Percentiles rank a stretch among this genome's conserved stretches.
phyloP scores from a whole-genome alignment of 306 rosid species.

The Hippophae rhamnoides region DNA sequence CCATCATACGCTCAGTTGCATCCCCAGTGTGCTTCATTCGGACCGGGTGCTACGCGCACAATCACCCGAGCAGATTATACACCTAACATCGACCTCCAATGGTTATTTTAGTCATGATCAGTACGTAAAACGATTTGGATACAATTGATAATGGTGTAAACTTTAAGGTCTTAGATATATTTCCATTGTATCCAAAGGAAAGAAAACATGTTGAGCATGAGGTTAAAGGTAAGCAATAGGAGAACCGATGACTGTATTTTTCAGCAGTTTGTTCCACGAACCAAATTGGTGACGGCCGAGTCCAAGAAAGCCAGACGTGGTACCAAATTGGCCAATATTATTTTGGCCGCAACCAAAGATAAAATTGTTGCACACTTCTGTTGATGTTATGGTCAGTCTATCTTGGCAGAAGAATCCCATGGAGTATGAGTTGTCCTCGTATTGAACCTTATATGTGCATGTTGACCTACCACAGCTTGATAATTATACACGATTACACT shows the following conservation, averaged over 20 bases:
- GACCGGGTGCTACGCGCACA: too few species aligned
- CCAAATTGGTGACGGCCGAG: slow-evolving; percentile 58
- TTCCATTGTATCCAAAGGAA: slow-evolving; percentile 12
- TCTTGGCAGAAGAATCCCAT: slow-evolving; percentile 46
- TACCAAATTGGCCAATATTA: slow-evolving; percentile 48
- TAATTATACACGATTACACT: too few species aligned
- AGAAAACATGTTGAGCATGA: slow-evolving; percentile 42
- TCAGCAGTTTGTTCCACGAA: slow-evolving; percentile 45
- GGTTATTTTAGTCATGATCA: too few species aligned
- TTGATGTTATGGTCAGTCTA: slow-evolving; percentile 22
- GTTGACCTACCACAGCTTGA: slow-evolving; percentile 3
- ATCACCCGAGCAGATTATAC: too few species aligned
- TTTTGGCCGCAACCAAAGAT: slow-evolving; percentile 72
- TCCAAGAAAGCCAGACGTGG: slow-evolving; percentile 60
- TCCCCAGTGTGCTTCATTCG: too few species aligned
- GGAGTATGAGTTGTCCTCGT: slow-evolving; percentile 56
- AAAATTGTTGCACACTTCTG: slow-evolving; percentile 22
- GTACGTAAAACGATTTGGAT: too few species aligned
- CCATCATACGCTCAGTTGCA: too few species aligned
- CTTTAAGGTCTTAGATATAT: too few species aligned
- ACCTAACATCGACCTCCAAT: too few species aligned
- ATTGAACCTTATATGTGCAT: slow-evolving; percentile 39
- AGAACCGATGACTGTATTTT: slow-evolving; percentile 38
- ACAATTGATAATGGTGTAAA: too few species aligned
- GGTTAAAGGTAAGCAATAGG: slow-evolving; percentile 61